These are phyloP conservation scores for Drechslera avenae DNA, from an alignment of 2,329 filamentous ascomycete species.

Conservation along the genomic window DNA sequence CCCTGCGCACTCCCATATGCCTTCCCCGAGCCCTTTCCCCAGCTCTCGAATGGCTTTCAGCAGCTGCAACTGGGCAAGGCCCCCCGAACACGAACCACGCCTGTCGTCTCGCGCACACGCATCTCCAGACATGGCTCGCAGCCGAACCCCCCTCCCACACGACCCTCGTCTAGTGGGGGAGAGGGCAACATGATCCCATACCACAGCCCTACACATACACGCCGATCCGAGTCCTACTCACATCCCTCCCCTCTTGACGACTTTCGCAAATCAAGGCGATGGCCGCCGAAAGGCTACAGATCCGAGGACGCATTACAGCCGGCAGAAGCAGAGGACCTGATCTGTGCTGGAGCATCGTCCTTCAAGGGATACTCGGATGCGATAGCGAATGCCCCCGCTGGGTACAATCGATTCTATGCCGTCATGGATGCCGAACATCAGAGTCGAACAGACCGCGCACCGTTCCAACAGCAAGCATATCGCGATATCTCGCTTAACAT, in stretches of 20 bases:
- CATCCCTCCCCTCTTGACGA: conserved; percentile 47
- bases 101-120: conserved; percentile 42
- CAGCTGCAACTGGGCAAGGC: conserved; percentile 37
- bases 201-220: conserved; percentile 30
- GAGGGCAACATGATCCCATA: conserved; percentile 34
- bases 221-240: conserved; percentile 44
- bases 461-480: conserved; percentile 44
- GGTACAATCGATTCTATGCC: conserved; percentile 49
- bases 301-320: conserved; percentile 39
- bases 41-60: conserved; percentile 29
- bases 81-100: conserved; percentile 41
- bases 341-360: conserved; percentile 46
- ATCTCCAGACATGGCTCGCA: conserved; percentile 46
- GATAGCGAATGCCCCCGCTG: conserved; percentile 44
- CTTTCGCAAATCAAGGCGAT: conserved; percentile 42
- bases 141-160: conserved; percentile 30
- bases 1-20: conserved; percentile 32
- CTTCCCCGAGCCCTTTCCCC: conserved; percentile 33
- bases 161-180: conserved; percentile 43
- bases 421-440: conserved; percentile 48
- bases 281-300: conserved; percentile 49
- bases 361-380: conserved; percentile 49
- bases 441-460: conserved; percentile 46
- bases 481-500: conserved; percentile 48
- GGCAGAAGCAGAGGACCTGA: conserved; percentile 46